Evolutionary conservation across 805 yeast species (phyloP), one percentile per base, ranked within the genome.

Genomic region (Debaryomyces castellii): DNA sequence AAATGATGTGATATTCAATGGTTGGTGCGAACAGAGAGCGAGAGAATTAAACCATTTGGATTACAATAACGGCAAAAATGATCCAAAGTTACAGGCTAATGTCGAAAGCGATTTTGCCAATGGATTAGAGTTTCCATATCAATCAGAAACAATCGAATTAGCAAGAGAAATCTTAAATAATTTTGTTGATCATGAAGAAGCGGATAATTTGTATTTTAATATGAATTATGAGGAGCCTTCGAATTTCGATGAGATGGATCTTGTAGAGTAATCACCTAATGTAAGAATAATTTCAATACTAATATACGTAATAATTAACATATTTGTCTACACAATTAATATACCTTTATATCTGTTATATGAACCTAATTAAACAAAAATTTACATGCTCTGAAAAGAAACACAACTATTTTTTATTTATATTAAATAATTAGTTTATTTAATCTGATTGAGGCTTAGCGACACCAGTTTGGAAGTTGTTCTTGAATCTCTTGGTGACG

Each of bases 401-500:
- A 41, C 40, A 24, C 33, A 21, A 33, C 24, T 45, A 27, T 45
- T 36, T 41, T 40, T 37, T 42, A 41, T 44, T 36, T 42, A 20
- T 45, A 20, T 28, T 41, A 34, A 20, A 41, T 22, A 33, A 33
- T 44, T 42, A 50, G 49, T 49, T 53, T 58, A 57, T 65, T 76
- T 81, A 81, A 68, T 82, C 84, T 60, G 85, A 69, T 73, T 77
- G 77, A 66, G 86, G 77, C 77, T 80, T 75, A 63, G 84, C 82
- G 62, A 76, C 80, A 74, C 90, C 89, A 67, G 96, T 73, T 78
- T 89, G 97, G 97, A 94, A 94, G 75, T 90, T 96, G 85, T 92
- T 92, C 88, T 91, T 89, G 88, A 92, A 92, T 83, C 90, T 89
- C 85, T 98, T 91, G 64, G 94, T 79, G 66, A 94, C 96, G 78